Evolutionary conservation across 2,329 filamentous ascomycete species (phyloP).

Genomic region (Phialophora verrucosa): DNA sequence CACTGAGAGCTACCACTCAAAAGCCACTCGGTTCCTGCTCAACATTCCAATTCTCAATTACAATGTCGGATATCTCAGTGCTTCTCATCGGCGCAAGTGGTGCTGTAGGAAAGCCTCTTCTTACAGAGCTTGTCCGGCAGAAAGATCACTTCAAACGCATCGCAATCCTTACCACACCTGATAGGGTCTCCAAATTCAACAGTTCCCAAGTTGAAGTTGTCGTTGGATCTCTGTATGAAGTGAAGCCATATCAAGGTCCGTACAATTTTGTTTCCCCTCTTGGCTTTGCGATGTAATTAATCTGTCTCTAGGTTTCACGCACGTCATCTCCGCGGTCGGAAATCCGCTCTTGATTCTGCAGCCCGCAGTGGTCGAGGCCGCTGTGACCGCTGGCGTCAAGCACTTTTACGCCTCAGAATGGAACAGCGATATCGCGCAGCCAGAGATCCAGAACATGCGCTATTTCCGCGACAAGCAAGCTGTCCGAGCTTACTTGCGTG

Average conservation of each 20-base stretch:
- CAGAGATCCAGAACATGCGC: conserved; percentile 21
- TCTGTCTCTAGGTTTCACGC: conserved; percentile 16
- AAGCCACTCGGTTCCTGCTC: neutral
- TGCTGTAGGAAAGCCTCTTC: conserved; percentile 20
- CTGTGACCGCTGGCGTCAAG: conserved; percentile 48
- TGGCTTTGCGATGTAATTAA: neutral
- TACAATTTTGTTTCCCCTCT: neutral
- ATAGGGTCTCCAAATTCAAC: conserved; percentile 20
- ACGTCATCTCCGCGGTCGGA: conserved; percentile 22
- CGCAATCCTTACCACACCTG: conserved; percentile 21
- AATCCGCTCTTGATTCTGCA: conserved; percentile 22
- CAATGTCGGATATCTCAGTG: conserved; percentile 20
- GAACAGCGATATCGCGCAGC: conserved; percentile 25
- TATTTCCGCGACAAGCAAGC: conserved; percentile 26
- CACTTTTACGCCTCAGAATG: conserved; percentile 49
- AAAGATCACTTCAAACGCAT: conserved; percentile 20
- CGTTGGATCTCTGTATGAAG: conserved; percentile 15
- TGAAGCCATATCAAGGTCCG: conserved; percentile 17
- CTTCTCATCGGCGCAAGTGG: conserved; percentile 24
- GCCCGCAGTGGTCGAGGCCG: conserved; percentile 46
- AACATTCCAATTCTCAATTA: neutral
- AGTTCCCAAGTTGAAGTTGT: conserved; percentile 19
- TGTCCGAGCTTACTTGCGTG: conserved; percentile 15
- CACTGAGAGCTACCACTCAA: neutral
- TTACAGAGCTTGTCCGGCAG: conserved; percentile 21